Evolutionary conservation across 768 basidiomycete genomes (phyloP).

Genomic region (Rhodotorula toruloides): DNA sequence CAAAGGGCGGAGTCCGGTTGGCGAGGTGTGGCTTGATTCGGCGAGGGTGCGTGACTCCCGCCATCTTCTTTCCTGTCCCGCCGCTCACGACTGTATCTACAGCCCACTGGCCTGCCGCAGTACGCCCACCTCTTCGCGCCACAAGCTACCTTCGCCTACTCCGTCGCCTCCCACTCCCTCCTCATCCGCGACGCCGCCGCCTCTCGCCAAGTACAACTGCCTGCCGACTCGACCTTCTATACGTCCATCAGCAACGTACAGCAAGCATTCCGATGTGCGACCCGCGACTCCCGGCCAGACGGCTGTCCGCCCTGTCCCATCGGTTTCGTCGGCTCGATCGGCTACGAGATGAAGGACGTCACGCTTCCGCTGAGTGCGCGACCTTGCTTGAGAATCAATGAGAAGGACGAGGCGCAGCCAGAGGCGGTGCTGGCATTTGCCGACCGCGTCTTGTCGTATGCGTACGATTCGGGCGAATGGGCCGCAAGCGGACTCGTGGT

Average conservation of each 20-base stretch:
- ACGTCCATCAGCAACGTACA: background rate
- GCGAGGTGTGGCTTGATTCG: slow-evolving; percentile 38
- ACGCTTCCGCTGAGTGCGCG: slow-evolving; percentile 18
- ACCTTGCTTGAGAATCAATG: background rate
- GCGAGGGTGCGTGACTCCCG: slow-evolving; percentile 11
- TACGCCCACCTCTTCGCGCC: slow-evolving; percentile 25
- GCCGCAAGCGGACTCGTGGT: slow-evolving; percentile 21
- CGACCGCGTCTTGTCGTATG: slow-evolving; percentile 12
- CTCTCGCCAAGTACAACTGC: background rate
- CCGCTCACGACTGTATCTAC: background rate
- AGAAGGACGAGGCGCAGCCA: background rate
- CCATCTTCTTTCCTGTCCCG: background rate
- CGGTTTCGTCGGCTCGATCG: slow-evolving; percentile 36
- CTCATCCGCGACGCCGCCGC: background rate
- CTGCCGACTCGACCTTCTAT: background rate
- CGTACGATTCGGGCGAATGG: slow-evolving; percentile 18
- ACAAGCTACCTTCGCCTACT: slow-evolving; percentile 16
- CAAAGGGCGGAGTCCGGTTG: slow-evolving; percentile 9
- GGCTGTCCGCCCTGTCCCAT: too few relatives aligned
- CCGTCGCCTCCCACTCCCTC: background rate
- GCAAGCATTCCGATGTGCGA: background rate
- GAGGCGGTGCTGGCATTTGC: slow-evolving; percentile 30
- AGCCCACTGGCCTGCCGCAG: slow-evolving; percentile 16
- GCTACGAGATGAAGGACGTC: slow-evolving; percentile 32
- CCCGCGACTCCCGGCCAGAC: too few relatives aligned